Evolutionary conservation across 345 rosid species (phyloP), one percentile per base, ranked within the genome.

Genomic region (Murraya koenigii): DNA sequence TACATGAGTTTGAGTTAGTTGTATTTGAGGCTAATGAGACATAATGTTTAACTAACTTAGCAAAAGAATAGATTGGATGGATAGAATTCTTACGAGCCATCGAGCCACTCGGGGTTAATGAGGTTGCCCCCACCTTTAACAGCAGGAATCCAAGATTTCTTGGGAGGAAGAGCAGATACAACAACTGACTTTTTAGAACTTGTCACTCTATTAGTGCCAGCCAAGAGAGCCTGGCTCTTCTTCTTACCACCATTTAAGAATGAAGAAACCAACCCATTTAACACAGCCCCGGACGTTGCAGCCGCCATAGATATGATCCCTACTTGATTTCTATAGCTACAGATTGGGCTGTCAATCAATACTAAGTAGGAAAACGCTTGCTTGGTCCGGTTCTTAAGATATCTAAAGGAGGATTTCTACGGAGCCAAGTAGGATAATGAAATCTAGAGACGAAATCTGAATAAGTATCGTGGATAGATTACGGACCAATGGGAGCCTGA

Each of bases 81-180:
- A 49, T 17, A 10, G 49, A 44, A 44, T 11, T 14, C 98, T 87
- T 88, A 95, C 99, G 99, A 96, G 89, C 98, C 99, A 73, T 96
- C 99, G 32, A 96, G 99, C 98, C 99, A 96, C 73, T 92, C 99
- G 2, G 99, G 98, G 88, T 96, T 88, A 30, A 90, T 41, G 66
- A 96, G 79, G 93, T 89, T 92, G 74, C 98, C 95, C 7, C 97
- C 98, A n/a, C 90, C 91, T 86, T 8, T 95, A 56, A 96, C 99
- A 13, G 36, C 97, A 13, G 99, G 99, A 79, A 96, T 78, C 99
- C 99, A 96, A 4, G 99, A 96, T 77, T 96, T 93, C 90, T 96
- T 93, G 7, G 92, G 78, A 28, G 75, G 76, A 82, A 85, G 83
- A 9, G 87, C 84, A 77, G 92, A 94, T 19, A 81, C 92, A 0